These are phyloP conservation scores for Kokia cookei DNA, from an alignment of 441 rosid species.

Conservation along the genomic window DNA sequence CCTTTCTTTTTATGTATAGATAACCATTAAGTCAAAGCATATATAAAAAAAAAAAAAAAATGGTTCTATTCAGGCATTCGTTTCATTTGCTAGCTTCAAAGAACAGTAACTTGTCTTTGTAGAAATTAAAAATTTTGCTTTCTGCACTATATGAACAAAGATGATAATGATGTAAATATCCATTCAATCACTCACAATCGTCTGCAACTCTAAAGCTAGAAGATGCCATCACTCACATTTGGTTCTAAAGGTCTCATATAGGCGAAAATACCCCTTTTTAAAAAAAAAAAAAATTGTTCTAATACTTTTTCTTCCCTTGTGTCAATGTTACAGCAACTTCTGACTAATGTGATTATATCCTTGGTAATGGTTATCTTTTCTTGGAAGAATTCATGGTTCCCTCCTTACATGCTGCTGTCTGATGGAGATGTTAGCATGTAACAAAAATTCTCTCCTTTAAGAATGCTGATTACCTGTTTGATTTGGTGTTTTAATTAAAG, in stretches of 20 bases:
- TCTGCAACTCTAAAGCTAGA: not conserved
- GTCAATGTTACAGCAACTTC: not conserved
- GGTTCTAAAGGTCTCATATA: too few species aligned
- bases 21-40: too few species aligned
- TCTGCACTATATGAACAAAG: not conserved
- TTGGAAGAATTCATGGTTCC: not conserved
- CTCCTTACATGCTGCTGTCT: conserved; percentile 3
- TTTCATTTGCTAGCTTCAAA: not conserved
- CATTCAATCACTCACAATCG: not conserved
- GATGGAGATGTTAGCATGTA: conserved; percentile 25
- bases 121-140: not conserved
- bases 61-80: not conserved
- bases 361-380: not conserved
- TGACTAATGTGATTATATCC: too few species aligned
- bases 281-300: too few species aligned
- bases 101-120: not conserved
- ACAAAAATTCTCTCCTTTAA: conserved; percentile 30
- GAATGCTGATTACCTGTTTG: conserved; percentile 32
- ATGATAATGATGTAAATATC: not conserved
- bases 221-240: not conserved
- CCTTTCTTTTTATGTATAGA: too few species aligned
- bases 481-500: not conserved
- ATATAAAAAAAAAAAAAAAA: too few species aligned
- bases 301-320: not conserved
- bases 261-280: too few species aligned